Base-by-base conservation (phyloP, 129 eudicot species). In the Calendula officinalis region DNA sequence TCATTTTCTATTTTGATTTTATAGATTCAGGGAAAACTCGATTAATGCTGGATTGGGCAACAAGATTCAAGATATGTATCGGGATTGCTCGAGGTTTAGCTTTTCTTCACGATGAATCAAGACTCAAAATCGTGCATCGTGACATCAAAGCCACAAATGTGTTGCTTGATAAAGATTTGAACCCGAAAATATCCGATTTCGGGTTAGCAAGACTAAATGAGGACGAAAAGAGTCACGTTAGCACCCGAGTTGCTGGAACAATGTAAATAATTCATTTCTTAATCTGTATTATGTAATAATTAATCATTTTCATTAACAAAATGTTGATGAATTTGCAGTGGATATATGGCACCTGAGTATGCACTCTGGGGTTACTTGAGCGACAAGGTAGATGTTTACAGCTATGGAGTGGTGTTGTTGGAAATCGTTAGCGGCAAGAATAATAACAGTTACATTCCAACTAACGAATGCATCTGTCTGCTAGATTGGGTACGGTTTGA, bases 341-440 rank as follows among this genome's bases (percentile, higher is more conserved):
- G 97, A 71, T 90, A 90, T 54, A 90, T 90, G 97, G 97, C 97
- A 67, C 97, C 97, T 0, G 95, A 90, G 79, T 90, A 90, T 27
- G 97, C 97, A 6, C 67, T 90, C 1, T 86, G 95, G 97, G 97
- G 95, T 58, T 72, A 90, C 66, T 67, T 90, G 65, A 86, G 91
- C 9, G 80, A 86, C 74, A 90, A 90, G 80, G 97, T 84, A 14
- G 97, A 90, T 59, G 95, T 86, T 59, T 90, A 90, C 71, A 90
- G 97, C 81, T 90, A 74, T 8, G 97, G 97, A 56, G 83, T 90
- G 4, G 81, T 90, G 53, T 56, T 77, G 52, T 61, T 90, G 80
- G 97, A 90, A 75, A 83, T 83, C 16, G 89, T 90, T 68, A 86
- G 95, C 32, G 97, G 97, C 22, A 83, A 83, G 81, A 86, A 77